Evolutionary conservation across 441 rosid species (phyloP).

Genomic region (Arabidopsis lyrata): DNA sequence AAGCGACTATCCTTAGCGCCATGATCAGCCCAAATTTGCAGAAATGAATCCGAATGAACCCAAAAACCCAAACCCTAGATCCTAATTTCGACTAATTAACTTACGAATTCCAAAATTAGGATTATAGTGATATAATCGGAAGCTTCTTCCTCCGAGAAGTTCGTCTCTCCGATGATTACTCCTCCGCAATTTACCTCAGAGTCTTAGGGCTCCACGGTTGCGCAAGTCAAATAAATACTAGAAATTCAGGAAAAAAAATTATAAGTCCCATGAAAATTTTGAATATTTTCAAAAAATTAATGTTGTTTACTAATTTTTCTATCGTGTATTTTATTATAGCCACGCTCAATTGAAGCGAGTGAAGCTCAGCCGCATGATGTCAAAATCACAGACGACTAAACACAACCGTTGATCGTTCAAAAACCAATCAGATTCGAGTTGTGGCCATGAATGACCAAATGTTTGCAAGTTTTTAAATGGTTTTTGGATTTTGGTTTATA

Average conservation of each 20-base stretch:
- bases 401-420: constrained; percentile 8
- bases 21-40: constrained; percentile 23
- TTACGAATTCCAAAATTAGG: not conserved
- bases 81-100: not conserved
- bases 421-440: not conserved
- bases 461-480: too few species aligned
- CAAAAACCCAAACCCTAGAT: constrained; percentile 27
- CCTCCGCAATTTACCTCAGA: constrained; percentile 27
- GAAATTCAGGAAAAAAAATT: not conserved
- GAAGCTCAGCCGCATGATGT: not conserved
- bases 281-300: not conserved
- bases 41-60: constrained; percentile 19
- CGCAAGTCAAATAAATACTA: constrained; percentile 3
- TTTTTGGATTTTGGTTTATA: too few species aligned
- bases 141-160: not conserved
- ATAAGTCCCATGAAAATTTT: constrained; percentile 1
- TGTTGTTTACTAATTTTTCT: not conserved
- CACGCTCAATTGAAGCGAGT: constrained; percentile 4
- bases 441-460: too few species aligned
- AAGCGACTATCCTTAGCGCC: constrained; percentile 35
- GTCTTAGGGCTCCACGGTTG: constrained; percentile 19
- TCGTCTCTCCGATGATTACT: constrained; percentile 32
- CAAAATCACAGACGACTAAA: not conserved
- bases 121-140: not conserved
- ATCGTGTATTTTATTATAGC: not conserved